A percentile compares a stretch with the other conserved stretches of the same genome.
phyloP scores from a whole-genome alignment of 306 rosid genomes.

The Rosa persica region DNA sequence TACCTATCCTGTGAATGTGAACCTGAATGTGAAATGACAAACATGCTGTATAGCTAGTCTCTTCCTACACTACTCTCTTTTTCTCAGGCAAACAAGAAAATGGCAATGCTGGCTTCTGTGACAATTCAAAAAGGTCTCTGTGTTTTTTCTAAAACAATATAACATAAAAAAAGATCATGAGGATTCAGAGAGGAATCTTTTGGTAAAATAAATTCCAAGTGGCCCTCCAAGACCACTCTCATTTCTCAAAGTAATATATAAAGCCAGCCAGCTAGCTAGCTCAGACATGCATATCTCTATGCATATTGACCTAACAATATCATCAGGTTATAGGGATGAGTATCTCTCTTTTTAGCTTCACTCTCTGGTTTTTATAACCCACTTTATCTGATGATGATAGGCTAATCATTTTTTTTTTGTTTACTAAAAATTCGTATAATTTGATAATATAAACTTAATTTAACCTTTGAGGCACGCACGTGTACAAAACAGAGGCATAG shows the following conservation, averaged over 20 bases:
- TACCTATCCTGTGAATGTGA: neutral
- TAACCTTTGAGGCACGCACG: neutral
- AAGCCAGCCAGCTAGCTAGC: constrained; percentile 4
- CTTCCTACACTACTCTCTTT: constrained; percentile 4
- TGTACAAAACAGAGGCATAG: neutral
- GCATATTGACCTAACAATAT: constrained; percentile 15
- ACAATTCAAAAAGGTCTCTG: constrained; percentile 12
- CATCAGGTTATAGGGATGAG: constrained; percentile 10
- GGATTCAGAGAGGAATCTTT: constrained; percentile 10
- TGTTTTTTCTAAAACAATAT: neutral
- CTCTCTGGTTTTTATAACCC: constrained; percentile 13
- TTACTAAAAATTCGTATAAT: neutral
- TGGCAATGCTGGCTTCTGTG: constrained; percentile 2
- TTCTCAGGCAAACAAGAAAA: constrained; percentile 13
- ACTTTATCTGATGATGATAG: constrained; percentile 39
- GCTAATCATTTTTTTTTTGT: constrained; percentile 33
- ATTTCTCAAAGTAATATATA: constrained; percentile 25
- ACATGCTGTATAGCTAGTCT: constrained; percentile 14
- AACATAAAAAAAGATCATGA: neutral
- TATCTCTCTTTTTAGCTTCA: constrained; percentile 23
- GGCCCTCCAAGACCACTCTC: constrained; percentile 25
- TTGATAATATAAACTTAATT: neutral
- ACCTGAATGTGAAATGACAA: constrained; percentile 18
- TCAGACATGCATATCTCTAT: constrained; percentile 14
- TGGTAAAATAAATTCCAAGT: neutral